Evolutionary conservation across 169 alveolate genomes (phyloP).

Genomic region (Eimeria zaria): DNA sequence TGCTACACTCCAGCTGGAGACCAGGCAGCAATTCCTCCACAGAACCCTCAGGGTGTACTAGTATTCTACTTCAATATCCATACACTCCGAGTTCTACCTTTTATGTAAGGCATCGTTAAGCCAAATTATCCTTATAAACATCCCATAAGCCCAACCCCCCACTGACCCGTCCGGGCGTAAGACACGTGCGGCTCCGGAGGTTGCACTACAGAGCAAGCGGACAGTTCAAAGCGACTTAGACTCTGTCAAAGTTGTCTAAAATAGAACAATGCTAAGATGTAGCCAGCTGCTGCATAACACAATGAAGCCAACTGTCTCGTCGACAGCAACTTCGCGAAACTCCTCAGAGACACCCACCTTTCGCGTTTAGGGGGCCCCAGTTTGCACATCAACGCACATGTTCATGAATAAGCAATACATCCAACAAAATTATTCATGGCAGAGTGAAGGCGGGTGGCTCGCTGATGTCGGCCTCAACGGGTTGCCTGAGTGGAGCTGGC

Average conservation of each 20-base stretch:
- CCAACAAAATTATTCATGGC: background rate
- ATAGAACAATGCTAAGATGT: background rate
- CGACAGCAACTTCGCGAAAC: background rate
- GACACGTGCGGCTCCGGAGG: background rate
- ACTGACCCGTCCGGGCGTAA: too few relatives aligned
- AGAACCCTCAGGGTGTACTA: too few relatives aligned
- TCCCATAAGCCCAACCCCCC: too few relatives aligned
- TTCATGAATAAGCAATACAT: background rate
- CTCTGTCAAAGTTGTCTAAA: background rate
- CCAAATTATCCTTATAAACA: too few relatives aligned
- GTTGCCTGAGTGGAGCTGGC: conserved; percentile 50
- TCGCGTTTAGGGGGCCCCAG: background rate
- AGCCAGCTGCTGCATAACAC: background rate
- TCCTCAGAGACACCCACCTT: background rate
- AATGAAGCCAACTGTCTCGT: background rate
- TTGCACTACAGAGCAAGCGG: background rate
- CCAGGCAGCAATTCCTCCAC: too few relatives aligned
- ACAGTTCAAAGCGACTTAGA: background rate
- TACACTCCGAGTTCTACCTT: too few relatives aligned
- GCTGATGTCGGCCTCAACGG: conserved; percentile 3
- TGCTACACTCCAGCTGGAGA: too few relatives aligned
- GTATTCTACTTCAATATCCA: too few relatives aligned
- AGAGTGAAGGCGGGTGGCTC: background rate
- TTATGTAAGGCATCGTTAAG: too few relatives aligned
- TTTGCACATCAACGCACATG: background rate